These are phyloP conservation scores for Nitzschia palea DNA, from an alignment of 108 stramenopile genomes.

Conservation along the genomic window DNA sequence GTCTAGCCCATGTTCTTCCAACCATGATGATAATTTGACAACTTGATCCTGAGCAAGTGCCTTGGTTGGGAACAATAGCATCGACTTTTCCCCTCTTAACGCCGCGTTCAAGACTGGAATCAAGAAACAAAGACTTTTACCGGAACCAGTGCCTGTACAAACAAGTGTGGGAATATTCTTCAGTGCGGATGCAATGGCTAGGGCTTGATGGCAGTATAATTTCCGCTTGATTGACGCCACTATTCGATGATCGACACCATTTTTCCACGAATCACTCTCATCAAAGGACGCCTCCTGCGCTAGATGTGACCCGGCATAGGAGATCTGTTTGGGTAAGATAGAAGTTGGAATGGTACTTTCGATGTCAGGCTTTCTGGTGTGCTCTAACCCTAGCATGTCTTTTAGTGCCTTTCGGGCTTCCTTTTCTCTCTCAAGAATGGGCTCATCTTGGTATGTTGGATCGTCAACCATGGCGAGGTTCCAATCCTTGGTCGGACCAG, in stretches of 20 bases:
- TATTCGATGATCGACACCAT: slow-evolving; percentile 14
- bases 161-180: slow-evolving; percentile 68
- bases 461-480: slow-evolving; percentile 6
- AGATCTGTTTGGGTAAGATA: slow-evolving; percentile 46
- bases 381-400: slow-evolving; percentile 24
- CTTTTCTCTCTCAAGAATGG: slow-evolving; percentile 5
- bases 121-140: slow-evolving; percentile 87
- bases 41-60: slow-evolving; percentile 98
- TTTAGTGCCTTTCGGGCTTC: slow-evolving; percentile 17
- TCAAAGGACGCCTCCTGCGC: slow-evolving; percentile 51
- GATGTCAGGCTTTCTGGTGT: not conserved
- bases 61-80: slow-evolving; percentile 96
- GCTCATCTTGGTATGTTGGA: slow-evolving; percentile 2
- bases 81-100: slow-evolving; percentile 43
- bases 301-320: slow-evolving; percentile 69
- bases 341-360: slow-evolving; percentile 18
- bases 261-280: slow-evolving; percentile 10
- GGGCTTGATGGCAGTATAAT: slow-evolving; percentile 80
- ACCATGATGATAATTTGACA: slow-evolving; percentile 54
- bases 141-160: slow-evolving; percentile 87
- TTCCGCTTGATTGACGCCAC: slow-evolving; percentile 22
- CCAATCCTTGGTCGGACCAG: slow-evolving; percentile 5
- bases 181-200: slow-evolving; percentile 72
- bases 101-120: slow-evolving; percentile 78
- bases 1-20: slow-evolving; percentile 32